A percentile compares a stretch with the other conserved stretches of the same genome.
Evolutionary conservation across 2,329 filamentous ascomycete genomes (phyloP).

Genomic region (Blastomyces parvus): DNA sequence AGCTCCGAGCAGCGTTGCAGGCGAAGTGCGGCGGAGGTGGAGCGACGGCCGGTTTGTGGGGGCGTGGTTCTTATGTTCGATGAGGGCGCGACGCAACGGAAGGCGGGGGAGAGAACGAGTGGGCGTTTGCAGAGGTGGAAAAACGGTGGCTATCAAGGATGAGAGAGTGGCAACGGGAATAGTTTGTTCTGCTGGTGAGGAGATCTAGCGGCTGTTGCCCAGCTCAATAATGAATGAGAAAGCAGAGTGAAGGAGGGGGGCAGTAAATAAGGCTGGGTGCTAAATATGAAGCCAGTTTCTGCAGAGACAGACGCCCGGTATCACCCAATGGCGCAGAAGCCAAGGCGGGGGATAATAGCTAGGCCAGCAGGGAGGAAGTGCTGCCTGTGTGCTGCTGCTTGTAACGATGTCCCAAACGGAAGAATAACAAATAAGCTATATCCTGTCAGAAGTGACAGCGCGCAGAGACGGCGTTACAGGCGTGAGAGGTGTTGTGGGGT

Average conservation of each 20-base stretch:
- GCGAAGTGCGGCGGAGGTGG: background rate
- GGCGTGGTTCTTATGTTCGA: background rate
- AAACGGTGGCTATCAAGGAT: slow-evolving; percentile 11
- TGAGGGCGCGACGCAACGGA: slow-evolving; percentile 10
- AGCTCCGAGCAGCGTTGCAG: background rate
- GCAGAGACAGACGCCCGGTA: background rate
- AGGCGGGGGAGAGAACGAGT: slow-evolving; percentile 6
- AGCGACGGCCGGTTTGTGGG: background rate
- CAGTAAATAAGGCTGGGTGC: background rate
- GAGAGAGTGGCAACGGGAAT: background rate
- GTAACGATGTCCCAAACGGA: background rate
- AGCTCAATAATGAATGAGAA: background rate
- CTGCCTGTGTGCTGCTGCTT: background rate
- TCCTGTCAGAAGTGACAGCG: background rate
- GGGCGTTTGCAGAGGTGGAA: slow-evolving; percentile 1
- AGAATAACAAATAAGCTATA: background rate
- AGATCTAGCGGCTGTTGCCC: background rate
- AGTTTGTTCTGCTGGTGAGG: background rate
- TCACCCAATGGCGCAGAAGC: slow-evolving; percentile 2
- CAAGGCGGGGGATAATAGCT: background rate
- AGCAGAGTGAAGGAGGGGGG: background rate
- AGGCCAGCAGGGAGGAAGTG: background rate
- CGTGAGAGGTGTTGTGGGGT: background rate
- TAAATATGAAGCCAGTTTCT: background rate
- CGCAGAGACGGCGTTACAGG: background rate